phyloP scores from a whole-genome alignment of 768 basidiomycete species.

The Scleroderma bovista region DNA sequence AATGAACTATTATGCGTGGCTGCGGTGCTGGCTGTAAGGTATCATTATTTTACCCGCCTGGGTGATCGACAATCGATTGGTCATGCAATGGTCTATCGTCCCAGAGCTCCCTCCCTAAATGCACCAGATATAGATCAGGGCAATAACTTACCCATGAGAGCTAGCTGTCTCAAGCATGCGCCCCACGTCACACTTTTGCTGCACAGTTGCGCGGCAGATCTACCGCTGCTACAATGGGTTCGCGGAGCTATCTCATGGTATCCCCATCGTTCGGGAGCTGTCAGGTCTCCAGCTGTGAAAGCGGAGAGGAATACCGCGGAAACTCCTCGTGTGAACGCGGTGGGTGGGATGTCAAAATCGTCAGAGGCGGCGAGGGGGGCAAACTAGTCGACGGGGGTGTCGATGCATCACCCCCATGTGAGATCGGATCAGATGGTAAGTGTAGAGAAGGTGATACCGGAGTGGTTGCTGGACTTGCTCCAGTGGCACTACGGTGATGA shows the following conservation, averaged over 20 bases:
- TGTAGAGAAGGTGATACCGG: slow-evolving; percentile 2
- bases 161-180: background rate
- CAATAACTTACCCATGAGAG: background rate
- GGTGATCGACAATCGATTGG: background rate
- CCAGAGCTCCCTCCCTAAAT: background rate
- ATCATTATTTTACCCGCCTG: background rate
- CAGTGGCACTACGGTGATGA: slow-evolving; percentile 11
- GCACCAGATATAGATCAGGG: background rate
- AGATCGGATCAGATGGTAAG: slow-evolving; percentile 7
- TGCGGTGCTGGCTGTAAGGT: slow-evolving; percentile 2
- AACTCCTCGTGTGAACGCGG: slow-evolving; percentile 9
- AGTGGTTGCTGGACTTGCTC: slow-evolving; percentile 7
- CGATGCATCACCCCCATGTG: slow-evolving; percentile 50
- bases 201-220: slow-evolving; percentile 6
- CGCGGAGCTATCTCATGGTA: background rate
- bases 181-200: background rate
- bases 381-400: slow-evolving; percentile 55
- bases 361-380: slow-evolving; percentile 40
- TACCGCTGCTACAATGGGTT: slow-evolving; percentile 5
- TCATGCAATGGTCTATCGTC: no score
- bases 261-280: slow-evolving; percentile 5
- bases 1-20: slow-evolving; percentile 10
- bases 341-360: slow-evolving; percentile 38
- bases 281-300: slow-evolving; percentile 8
- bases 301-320: slow-evolving; percentile 18